These are phyloP conservation scores for Hypsizygus ulmarius DNA, from an alignment of 1,284 basidiomycete genomes.

Conservation along the genomic window DNA sequence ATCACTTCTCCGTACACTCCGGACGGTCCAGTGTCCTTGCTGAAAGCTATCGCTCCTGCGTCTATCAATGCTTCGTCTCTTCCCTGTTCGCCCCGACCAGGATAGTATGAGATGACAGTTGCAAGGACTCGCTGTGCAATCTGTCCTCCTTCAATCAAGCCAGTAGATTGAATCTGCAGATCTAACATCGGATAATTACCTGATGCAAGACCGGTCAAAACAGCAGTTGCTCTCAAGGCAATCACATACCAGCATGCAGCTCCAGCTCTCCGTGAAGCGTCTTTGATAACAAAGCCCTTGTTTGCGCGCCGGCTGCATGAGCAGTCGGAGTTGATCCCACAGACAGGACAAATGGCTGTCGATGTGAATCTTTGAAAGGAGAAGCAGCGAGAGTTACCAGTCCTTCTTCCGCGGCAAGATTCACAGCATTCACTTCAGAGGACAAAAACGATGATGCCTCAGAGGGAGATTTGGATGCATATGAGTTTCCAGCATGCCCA, in stretches of 20 bases:
- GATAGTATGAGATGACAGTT: constrained; percentile 77
- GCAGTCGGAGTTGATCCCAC: constrained; percentile 88
- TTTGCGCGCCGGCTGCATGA: constrained; percentile 64
- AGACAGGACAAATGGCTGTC: constrained; percentile 64
- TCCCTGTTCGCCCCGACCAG: constrained; percentile 57
- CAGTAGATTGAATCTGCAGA: constrained; percentile 79
- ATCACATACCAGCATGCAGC: constrained; percentile 64
- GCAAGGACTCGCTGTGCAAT: constrained; percentile 72
- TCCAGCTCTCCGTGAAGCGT: constrained; percentile 61
- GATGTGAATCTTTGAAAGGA: constrained; percentile 29
- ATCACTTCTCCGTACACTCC: constrained; percentile 72
- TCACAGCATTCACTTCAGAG: constrained; percentile 71
- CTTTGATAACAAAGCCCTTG: constrained; percentile 43
- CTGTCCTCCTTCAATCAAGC: constrained; percentile 51
- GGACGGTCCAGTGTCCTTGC: constrained; percentile 77
- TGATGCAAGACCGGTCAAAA: constrained; percentile 22
- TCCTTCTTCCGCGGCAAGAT: constrained; percentile 62
- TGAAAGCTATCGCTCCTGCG: constrained; percentile 80
- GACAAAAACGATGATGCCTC: constrained; percentile 67
- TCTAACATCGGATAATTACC: constrained; percentile 86
- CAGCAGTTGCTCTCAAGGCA: not conserved
- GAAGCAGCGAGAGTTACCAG: constrained; percentile 42
- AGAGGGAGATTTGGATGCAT: constrained; percentile 63
- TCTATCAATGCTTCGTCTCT: constrained; percentile 76
- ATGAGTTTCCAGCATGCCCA: constrained; percentile 76